phyloP scores from a whole-genome alignment of 1,139 yeast genomes.

The Nakaseomyces sp. region DNA sequence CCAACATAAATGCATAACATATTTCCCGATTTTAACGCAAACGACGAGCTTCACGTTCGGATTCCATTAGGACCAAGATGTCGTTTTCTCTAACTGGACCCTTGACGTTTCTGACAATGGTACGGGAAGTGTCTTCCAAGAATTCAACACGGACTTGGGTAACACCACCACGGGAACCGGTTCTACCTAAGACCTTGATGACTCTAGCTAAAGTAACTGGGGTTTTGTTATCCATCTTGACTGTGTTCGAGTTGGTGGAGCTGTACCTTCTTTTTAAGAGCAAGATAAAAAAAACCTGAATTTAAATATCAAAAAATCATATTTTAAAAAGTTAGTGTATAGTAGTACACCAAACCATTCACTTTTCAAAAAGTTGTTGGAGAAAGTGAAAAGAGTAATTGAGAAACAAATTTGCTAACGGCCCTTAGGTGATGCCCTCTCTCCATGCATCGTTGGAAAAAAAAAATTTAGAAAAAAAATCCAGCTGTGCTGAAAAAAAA shows the following conservation, averaged over 20 bases:
- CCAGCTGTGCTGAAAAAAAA: background rate
- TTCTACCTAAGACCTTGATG: conserved; percentile 98
- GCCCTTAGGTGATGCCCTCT: background rate
- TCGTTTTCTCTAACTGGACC: conserved; percentile 99
- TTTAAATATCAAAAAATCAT: background rate
- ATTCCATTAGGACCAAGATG: conserved; percentile 98
- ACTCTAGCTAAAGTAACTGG: conserved; percentile 99
- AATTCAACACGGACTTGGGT: conserved; percentile 99
- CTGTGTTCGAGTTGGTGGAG: conserved; percentile 8
- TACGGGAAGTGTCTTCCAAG: conserved; percentile 96
- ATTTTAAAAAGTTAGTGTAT: too few species aligned
- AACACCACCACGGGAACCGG: conserved; percentile 99
- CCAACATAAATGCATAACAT: background rate
- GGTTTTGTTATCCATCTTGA: conserved; percentile 64
- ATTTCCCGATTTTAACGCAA: conserved; percentile 37
- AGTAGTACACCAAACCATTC: background rate
- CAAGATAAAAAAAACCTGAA: conserved; percentile 1
- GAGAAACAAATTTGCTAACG: background rate
- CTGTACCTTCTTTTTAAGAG: conserved; percentile 7
- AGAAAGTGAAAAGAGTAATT: background rate
- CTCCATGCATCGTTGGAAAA: background rate
- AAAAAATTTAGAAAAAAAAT: background rate
- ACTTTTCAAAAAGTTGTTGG: too few species aligned
- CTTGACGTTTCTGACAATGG: conserved; percentile 98
- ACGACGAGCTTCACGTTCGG: conserved; percentile 95